Percentiles rank a stretch among this genome's conserved stretches.
Conservation (phyloP, 805 yeast genomes). For the Torulaspora quercuum region DNA sequence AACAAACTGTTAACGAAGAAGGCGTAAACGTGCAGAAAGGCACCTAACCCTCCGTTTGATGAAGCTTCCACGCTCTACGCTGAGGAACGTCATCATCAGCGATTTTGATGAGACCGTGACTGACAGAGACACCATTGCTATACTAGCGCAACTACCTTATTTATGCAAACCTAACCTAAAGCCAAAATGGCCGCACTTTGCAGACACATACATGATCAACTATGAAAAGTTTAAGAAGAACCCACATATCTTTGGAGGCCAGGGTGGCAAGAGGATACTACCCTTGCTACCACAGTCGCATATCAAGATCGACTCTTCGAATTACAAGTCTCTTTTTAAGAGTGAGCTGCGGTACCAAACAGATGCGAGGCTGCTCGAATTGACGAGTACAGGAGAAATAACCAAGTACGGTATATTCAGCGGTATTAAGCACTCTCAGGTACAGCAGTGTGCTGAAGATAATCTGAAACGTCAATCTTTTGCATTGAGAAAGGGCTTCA, state of each 20-base stretch:
- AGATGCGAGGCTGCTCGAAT: constrained; percentile 22
- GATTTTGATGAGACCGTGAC: constrained; percentile 38
- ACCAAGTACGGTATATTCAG: constrained; percentile 19
- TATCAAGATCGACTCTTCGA: constrained; percentile 12
- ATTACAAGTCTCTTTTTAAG: constrained; percentile 16
- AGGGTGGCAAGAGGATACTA: constrained; percentile 7
- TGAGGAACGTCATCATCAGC: constrained; percentile 23
- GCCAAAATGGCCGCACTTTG: constrained; percentile 31
- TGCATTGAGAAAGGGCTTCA: constrained; percentile 20
- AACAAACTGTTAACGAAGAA: too few relatives aligned
- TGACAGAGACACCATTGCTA: constrained; percentile 27
- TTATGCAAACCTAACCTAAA: constrained; percentile 13
- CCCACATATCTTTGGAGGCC: constrained; percentile 1
- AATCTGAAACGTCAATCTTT: constrained; percentile 5
- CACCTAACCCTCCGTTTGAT: neutral
- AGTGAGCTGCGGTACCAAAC: constrained; percentile 23
- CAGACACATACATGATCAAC: constrained; percentile 23
- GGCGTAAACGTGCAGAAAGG: neutral
- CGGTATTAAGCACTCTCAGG: constrained; percentile 18
- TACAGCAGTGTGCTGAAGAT: constrained; percentile 14
- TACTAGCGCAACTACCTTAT: constrained; percentile 28
- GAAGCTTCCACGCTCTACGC: neutral
- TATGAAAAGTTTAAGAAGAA: constrained; percentile 12
- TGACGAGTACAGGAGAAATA: constrained; percentile 27
- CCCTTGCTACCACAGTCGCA: constrained; percentile 13